A percentile compares a stretch with the other conserved stretches of the same genome.
These are phyloP conservation scores for Phytophthora pseudosyringae DNA, from an alignment of 352 stramenopile genomes.

Conservation along the genomic window DNA sequence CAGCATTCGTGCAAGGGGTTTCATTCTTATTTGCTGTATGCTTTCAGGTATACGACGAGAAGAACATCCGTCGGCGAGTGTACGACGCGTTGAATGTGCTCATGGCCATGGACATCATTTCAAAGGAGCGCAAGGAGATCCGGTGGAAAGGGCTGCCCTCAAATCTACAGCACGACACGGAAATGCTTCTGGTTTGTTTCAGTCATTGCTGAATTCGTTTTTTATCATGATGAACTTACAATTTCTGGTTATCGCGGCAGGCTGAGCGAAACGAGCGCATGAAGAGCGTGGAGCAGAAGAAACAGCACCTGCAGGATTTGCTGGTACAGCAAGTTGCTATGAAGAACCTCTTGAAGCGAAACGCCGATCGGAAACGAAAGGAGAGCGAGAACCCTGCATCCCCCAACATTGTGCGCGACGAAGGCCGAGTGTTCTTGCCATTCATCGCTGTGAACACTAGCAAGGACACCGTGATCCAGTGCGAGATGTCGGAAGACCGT, in stretches of 20 bases:
- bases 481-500: constrained; percentile 95
- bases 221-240: not conserved
- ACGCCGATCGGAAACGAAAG: constrained; percentile 69
- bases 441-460: constrained; percentile 97
- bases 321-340: constrained; percentile 95
- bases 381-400: constrained; percentile 42
- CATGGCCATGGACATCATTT: constrained; percentile 99
- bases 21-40: constrained; percentile 7
- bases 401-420: constrained; percentile 49
- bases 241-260: constrained; percentile 31
- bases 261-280: constrained; percentile 76
- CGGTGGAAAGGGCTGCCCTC: constrained; percentile 84
- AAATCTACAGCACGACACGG: constrained; percentile 87
- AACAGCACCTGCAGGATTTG: constrained; percentile 92
- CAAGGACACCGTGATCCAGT: constrained; percentile 95
- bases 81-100: constrained; percentile 98
- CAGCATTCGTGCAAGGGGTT: not conserved
- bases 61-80: constrained; percentile 96
- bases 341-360: constrained; percentile 93
- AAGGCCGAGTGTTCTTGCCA: constrained; percentile 93
- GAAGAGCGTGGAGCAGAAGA: constrained; percentile 88
- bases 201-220: not conserved
- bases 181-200: constrained; percentile 77
- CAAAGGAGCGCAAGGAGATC: constrained; percentile 96
- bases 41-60: constrained; percentile 90